These are phyloP conservation scores for Globisporangium lucens DNA, from an alignment of 352 stramenopile genomes.

Conservation along the genomic window DNA sequence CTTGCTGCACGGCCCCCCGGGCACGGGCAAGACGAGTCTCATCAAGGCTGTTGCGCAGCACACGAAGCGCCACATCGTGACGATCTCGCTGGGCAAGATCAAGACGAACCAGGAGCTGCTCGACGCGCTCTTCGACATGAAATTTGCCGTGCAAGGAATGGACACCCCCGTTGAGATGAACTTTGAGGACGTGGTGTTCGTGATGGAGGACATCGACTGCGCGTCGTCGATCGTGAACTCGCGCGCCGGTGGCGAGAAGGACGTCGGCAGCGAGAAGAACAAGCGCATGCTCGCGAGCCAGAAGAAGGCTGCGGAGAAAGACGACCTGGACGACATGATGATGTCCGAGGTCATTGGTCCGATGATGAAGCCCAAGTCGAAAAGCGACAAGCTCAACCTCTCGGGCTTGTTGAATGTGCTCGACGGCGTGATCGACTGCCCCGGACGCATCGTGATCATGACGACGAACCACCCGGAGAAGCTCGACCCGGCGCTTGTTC, in stretches of 20 bases:
- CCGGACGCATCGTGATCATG: conserved; percentile 90
- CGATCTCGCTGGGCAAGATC: conserved; percentile 60
- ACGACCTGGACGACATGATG: conserved; percentile 33
- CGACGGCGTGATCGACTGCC: conserved; percentile 89
- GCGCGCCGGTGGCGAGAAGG: not conserved
- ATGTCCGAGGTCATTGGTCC: conserved; percentile 26
- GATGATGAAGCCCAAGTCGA: not conserved
- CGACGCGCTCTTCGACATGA: conserved; percentile 57
- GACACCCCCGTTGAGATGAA: conserved; percentile 40
- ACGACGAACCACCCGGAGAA: conserved; percentile 93
- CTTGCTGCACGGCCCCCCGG: conserved; percentile 63
- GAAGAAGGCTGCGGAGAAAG: conserved; percentile 18
- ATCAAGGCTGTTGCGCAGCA: conserved; percentile 87
- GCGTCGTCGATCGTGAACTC: conserved; percentile 44
- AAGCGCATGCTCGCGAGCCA: conserved; percentile 10
- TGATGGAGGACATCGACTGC: conserved; percentile 16
- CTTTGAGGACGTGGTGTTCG: conserved; percentile 73
- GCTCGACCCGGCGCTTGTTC: conserved; percentile 88
- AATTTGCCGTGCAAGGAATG: conserved; percentile 35
- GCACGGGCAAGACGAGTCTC: conserved; percentile 89
- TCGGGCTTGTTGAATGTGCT: conserved; percentile 87
- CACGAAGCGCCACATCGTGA: conserved; percentile 75
- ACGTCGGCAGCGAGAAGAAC: not conserved
- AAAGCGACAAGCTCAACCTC: conserved; percentile 66
- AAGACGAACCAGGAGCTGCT: conserved; percentile 63